Evolutionary conservation across 2,329 filamentous ascomycete genomes (phyloP).

Genomic region (Aspergillus carbonarius): DNA sequence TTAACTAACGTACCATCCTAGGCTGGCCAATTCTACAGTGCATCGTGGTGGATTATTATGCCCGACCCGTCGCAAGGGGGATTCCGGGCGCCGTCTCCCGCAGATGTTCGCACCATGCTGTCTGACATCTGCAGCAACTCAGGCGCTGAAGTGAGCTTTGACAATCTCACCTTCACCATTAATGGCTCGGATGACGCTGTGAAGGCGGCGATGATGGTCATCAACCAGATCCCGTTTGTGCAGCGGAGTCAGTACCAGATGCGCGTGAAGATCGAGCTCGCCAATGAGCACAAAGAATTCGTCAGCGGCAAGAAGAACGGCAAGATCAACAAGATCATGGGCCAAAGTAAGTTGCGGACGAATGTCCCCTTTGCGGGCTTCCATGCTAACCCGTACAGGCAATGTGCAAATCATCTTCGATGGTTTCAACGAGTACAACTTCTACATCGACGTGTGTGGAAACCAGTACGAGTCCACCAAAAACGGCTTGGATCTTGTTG

Average conservation of each 20-base stretch:
- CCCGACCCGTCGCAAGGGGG: slow-evolving; percentile 62
- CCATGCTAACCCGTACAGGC: slow-evolving; percentile 45
- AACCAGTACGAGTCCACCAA: slow-evolving; percentile 92
- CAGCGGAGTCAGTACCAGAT: slow-evolving; percentile 87
- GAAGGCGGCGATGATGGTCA: slow-evolving; percentile 90
- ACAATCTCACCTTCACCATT: slow-evolving; percentile 89
- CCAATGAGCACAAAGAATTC: slow-evolving; percentile 99
- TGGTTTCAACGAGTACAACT: slow-evolving; percentile 99
- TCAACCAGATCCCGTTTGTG: slow-evolving; percentile 87
- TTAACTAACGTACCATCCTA: slow-evolving; percentile 35
- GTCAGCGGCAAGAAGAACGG: slow-evolving; percentile 99
- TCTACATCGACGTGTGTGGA: slow-evolving; percentile 97
- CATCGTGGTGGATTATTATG: slow-evolving; percentile 90
- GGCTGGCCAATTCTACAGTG: slow-evolving; percentile 97
- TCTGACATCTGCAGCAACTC: slow-evolving; percentile 96
- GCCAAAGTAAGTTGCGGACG: slow-evolving; percentile 67
- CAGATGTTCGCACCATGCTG: slow-evolving; percentile 84
- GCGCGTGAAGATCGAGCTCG: slow-evolving; percentile 95
- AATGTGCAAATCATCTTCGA: slow-evolving; percentile 99
- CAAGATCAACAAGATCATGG: slow-evolving; percentile 99
- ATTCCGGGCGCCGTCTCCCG: slow-evolving; percentile 60
- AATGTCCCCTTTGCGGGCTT: slow-evolving; percentile 19
- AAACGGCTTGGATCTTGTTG: slow-evolving; percentile 85
- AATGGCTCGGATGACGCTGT: slow-evolving; percentile 96
- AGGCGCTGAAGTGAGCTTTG: slow-evolving; percentile 89